phyloP scores from a whole-genome alignment of 169 alveolate species.

The Cryptosporidium canis region DNA sequence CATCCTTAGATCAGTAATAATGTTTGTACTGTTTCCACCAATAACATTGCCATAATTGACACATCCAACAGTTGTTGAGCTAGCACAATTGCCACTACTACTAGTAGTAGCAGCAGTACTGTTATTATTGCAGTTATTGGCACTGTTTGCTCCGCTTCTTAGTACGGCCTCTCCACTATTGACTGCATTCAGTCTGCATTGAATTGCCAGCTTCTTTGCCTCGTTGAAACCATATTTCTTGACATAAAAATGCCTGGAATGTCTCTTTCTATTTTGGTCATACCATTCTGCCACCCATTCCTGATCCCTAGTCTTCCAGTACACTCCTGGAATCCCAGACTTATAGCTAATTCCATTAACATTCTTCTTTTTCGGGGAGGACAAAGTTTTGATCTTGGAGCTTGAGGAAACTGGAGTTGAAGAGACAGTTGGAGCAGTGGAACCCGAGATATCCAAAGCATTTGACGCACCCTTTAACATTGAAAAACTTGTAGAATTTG shows the following conservation, averaged over 20 bases:
- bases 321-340: slow-evolving; percentile 72
- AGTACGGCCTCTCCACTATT: slow-evolving; percentile 69
- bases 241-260: slow-evolving; percentile 76
- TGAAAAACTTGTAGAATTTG: slow-evolving; percentile 18
- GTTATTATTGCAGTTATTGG: neutral
- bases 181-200: slow-evolving; percentile 73
- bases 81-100: neutral
- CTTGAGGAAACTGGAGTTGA: slow-evolving; percentile 46
- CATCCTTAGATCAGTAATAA: neutral
- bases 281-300: slow-evolving; percentile 73
- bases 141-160: slow-evolving; percentile 10
- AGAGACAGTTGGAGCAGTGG: slow-evolving; percentile 19
- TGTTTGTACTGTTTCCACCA: neutral
- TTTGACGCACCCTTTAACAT: neutral
- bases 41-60: neutral
- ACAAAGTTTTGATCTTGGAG: neutral
- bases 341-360: slow-evolving; percentile 5
- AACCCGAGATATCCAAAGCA: slow-evolving; percentile 15
- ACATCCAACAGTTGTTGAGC: neutral
- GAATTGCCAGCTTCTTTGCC: slow-evolving; percentile 79
- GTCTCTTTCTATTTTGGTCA: slow-evolving; percentile 71
- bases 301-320: slow-evolving; percentile 69
- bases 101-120: neutral
- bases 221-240: slow-evolving; percentile 81
- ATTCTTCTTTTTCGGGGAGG: slow-evolving; percentile 19